phyloP scores from a whole-genome alignment of 495 filamentous ascomycete species.

The Penicillium arizonense region DNA sequence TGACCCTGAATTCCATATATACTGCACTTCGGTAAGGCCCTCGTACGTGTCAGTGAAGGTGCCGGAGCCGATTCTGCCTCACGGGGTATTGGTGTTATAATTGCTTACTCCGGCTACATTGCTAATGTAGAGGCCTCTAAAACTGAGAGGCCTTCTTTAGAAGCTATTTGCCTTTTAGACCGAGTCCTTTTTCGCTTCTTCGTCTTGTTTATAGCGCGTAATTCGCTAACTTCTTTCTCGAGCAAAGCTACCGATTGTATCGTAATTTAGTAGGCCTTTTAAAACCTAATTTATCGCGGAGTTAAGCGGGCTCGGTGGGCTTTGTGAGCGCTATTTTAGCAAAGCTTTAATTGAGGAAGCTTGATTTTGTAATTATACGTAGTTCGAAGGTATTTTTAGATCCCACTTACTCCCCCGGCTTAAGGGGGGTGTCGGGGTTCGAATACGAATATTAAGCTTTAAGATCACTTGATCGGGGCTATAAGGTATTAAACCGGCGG shows the following conservation, averaged over 20 bases:
- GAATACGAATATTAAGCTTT: too few relatives aligned
- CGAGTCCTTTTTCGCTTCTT: too few relatives aligned
- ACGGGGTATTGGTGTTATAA: too few relatives aligned
- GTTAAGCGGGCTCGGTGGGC: neutral
- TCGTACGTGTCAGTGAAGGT: too few relatives aligned
- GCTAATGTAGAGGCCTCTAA: neutral
- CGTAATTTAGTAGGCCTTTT: neutral
- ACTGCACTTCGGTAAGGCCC: too few relatives aligned
- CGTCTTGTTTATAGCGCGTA: too few relatives aligned
- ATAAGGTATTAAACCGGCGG: too few relatives aligned
- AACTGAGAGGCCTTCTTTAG: neutral
- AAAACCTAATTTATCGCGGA: conserved; percentile 5
- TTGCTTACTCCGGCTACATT: too few relatives aligned
- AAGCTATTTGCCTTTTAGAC: neutral
- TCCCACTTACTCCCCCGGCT: neutral
- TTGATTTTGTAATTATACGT: conserved; percentile 1
- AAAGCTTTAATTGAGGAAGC: conserved; percentile 1
- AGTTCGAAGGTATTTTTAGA: neutral
- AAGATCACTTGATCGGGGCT: too few relatives aligned
- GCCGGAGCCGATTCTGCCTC: too few relatives aligned
- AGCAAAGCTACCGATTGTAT: neutral
- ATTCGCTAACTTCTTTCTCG: neutral
- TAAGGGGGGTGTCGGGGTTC: conserved; percentile 3
- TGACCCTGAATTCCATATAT: too few relatives aligned
- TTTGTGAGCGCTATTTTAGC: neutral